phyloP scores from a whole-genome alignment of 1,284 basidiomycete species.

The Ganoderma boninense region DNA sequence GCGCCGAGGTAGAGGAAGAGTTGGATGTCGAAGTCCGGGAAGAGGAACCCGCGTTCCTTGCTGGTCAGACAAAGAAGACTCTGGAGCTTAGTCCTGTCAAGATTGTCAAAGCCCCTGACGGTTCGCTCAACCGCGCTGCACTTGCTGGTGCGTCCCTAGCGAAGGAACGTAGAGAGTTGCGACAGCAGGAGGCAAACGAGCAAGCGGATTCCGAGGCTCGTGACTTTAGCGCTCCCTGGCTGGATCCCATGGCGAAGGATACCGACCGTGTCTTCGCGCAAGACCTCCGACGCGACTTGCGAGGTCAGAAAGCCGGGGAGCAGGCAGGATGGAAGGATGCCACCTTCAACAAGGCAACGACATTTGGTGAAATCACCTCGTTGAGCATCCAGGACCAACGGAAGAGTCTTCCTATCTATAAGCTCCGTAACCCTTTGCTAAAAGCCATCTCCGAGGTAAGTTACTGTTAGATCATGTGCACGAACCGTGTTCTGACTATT shows the following conservation, averaged over 20 bases:
- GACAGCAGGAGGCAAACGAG: slow-evolving; percentile 95
- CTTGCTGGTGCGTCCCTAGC: slow-evolving; percentile 92
- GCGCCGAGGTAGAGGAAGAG: slow-evolving; percentile 93
- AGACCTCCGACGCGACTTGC: slow-evolving; percentile 86
- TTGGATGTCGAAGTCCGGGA: slow-evolving; percentile 97
- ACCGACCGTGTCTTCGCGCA: slow-evolving; percentile 92
- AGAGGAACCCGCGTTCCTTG: slow-evolving; percentile 96
- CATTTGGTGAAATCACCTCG: slow-evolving; percentile 91
- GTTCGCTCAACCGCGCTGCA: slow-evolving; percentile 95
- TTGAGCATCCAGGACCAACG: slow-evolving; percentile 96
- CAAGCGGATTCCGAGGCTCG: slow-evolving; percentile 92
- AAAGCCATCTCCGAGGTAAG: slow-evolving; percentile 90
- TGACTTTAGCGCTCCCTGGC: slow-evolving; percentile 95
- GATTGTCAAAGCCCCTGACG: slow-evolving; percentile 94
- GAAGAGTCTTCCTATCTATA: slow-evolving; percentile 93
- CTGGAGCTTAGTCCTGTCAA: slow-evolving; percentile 97
- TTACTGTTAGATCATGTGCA: slow-evolving; percentile 29
- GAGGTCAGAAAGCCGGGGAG: slow-evolving; percentile 85
- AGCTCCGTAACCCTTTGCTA: slow-evolving; percentile 91
- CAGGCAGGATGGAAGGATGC: slow-evolving; percentile 93
- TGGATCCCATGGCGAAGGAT: slow-evolving; percentile 96
- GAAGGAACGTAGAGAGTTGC: slow-evolving; percentile 93
- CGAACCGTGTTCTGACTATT: slow-evolving; percentile 34
- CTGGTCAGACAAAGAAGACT: slow-evolving; percentile 95
- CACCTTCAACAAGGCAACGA: slow-evolving; percentile 96